Evolutionary conservation across 2,329 filamentous ascomycete genomes (phyloP), one percentile per base, ranked within the genome.

Genomic region (Fusarium camptoceras): DNA sequence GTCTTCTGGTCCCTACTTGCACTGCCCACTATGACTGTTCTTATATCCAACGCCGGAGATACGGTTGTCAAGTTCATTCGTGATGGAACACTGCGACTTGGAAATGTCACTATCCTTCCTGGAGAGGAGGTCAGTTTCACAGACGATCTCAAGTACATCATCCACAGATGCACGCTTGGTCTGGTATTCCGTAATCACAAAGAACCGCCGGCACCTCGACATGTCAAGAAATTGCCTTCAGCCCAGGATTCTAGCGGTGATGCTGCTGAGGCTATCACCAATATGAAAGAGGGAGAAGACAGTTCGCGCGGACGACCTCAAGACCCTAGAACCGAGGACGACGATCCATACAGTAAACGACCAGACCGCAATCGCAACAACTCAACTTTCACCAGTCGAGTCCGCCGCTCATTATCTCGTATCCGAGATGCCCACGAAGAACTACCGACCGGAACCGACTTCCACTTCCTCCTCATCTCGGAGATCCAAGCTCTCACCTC

Each of bases 1-100:
- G 92, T 98, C n/a, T 90, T 97, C 59, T 98, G 94, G 94, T 93
- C 91, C 16, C 79, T 98, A 2, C 86, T 97, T 27, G 94, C 94
- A 0, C 85, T 97, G 5, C 94, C 94, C 0, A 94, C 92, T 4
- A 94, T 94, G 87, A 97, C 94, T 0, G 90, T 97, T 20, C 86
- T 98, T 15, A 92, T 97, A 68, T 91, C 89, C 14, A 92, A 94
- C 71, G 92, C 96, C 63, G 92, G 92, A 25, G 92, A 97, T 74
- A 98, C 94, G 0, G 87, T 97, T 22, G 90, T 97, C 47, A 89
- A 87, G 72, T 79, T 81, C 7, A 79, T 91, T 57, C 82, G 84
- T 14, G 86, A 90, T 57, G 77, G 82, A 6, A 90, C 88, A 0
- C 80, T 90, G 25, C 80, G 81, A 30, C 73, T 91, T 0, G 88